Evolutionary conservation across 1,139 yeast species (phyloP), one percentile per base, ranked within the genome.

Genomic region (Pichia sorboxylosa): DNA sequence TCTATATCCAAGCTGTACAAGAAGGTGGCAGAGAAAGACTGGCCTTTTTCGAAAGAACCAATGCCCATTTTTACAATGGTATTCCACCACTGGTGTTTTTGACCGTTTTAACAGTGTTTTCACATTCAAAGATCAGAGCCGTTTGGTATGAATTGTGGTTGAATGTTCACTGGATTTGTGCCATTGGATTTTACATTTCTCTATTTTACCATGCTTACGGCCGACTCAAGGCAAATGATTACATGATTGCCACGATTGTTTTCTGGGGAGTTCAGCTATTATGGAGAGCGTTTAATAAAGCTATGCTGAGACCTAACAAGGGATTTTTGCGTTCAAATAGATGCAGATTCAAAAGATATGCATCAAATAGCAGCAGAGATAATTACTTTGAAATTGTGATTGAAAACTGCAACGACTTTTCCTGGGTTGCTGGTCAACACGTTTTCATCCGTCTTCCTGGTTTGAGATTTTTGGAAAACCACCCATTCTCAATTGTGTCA

Each of bases 371-470:
- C 24, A 32, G 30, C 3, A 33, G 32, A 2, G 39, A 35, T 21
- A 41, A 45, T 20, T 39, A 41, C 11, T 66, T 61, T 38, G 66
- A 69, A 46, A 51, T 73, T 3, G 37, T 53, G 5, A 56, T 74
- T 14, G 54, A 53, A 16, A 62, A 65, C 35, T 51, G 55, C 11
- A 33, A 42, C 17, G 64, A 60, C 6, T 49, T 64, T 27, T 46
- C 47, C 13, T 73, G 81, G 80, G 45, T 36, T 21, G 74, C 81
- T 1, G 81, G 82, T 17, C 80, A 74, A 43, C 82, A 74, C 49
- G 57, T 73, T 14, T 72, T 59, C 45, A 54, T 74, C 21, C 58
- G 78, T 41, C 63, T 71, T 41, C 55, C 58, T 4, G 69, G 68
- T 0, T 47, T 62, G 8, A 60, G 66, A 39, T 57, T 59, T 4